Evolutionary conservation across 257 asterid genomes (phyloP).

Genomic region (Gentiana dahurica): DNA sequence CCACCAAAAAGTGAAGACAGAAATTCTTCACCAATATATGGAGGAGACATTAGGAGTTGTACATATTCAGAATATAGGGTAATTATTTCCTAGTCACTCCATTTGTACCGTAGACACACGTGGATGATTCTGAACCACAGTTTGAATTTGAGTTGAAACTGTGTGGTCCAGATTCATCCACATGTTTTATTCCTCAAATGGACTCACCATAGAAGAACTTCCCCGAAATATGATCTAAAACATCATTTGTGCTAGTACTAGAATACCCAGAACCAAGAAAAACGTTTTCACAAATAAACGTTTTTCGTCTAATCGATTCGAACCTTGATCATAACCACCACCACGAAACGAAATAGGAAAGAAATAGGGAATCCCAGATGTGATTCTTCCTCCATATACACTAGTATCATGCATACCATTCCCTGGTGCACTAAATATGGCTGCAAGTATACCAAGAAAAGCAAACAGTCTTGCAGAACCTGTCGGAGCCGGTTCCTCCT

Average conservation of each 20-base stretch:
- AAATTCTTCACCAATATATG: not conserved
- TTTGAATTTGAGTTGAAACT: too few species aligned
- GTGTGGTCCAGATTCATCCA: too few species aligned
- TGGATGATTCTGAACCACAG: too few species aligned
- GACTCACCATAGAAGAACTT: too few species aligned
- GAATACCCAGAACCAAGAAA: slow-evolving; percentile 28
- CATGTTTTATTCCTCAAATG: too few species aligned
- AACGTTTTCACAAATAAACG: slow-evolving; percentile 41
- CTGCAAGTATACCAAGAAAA: slow-evolving; percentile 48
- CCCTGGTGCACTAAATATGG: slow-evolving; percentile 54
- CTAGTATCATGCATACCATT: slow-evolving; percentile 72
- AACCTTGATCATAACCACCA: slow-evolving; percentile 46
- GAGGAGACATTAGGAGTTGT: not conserved
- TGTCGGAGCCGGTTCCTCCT: too few species aligned
- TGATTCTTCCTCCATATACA: slow-evolving; percentile 46
- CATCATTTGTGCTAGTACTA: not conserved
- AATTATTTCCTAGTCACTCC: too few species aligned
- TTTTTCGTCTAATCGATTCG: slow-evolving; percentile 42
- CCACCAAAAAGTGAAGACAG: not conserved
- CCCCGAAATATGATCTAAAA: not conserved
- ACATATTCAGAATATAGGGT: too few species aligned
- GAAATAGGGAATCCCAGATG: slow-evolving; percentile 59
- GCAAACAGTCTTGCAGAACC: slow-evolving; percentile 26
- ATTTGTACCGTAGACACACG: too few species aligned
- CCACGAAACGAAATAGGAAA: slow-evolving; percentile 68